Conservation (phyloP, 1,284 basidiomycete genomes). For the Pascua guehoae region DNA sequence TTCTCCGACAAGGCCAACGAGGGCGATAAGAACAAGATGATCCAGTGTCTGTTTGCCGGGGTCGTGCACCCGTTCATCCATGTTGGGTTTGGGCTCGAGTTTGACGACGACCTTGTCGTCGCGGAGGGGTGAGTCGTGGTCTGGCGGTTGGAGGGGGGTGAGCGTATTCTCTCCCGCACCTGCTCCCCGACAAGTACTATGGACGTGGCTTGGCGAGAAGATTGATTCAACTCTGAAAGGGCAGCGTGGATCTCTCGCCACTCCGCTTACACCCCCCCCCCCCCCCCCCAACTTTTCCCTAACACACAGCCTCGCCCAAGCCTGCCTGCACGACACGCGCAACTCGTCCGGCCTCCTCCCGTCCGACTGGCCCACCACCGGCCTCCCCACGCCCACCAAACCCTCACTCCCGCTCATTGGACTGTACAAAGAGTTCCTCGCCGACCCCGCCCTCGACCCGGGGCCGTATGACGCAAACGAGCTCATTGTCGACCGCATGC, state of each 20-base stretch:
- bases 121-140: slow-evolving; percentile 53
- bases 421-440: slow-evolving; percentile 31
- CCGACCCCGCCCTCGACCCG: slow-evolving; percentile 46
- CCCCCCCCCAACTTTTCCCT: no score
- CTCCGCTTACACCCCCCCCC: no score
- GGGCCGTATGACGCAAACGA: slow-evolving; percentile 57
- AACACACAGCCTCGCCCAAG: slow-evolving; percentile 59
- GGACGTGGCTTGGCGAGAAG: no score
- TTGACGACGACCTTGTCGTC: slow-evolving; percentile 57
- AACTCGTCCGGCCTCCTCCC: slow-evolving; percentile 68
- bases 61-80: slow-evolving; percentile 60
- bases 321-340: slow-evolving; percentile 96
- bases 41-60: slow-evolving; percentile 58
- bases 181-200: no score
- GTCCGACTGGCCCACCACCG: slow-evolving; percentile 18
- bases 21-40: slow-evolving; percentile 55
- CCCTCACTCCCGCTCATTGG: slow-evolving; percentile 20
- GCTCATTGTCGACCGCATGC: slow-evolving; percentile 53
- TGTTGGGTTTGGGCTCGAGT: slow-evolving; percentile 63
- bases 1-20: slow-evolving; percentile 51
- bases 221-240: no score
- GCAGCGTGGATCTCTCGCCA: no score
- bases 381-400: slow-evolving; percentile 1
- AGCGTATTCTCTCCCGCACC: not conserved
- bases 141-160: not conserved